Evolutionary conservation across 176 grass and related monocot species (phyloP), one percentile per base, ranked within the genome.

Genomic region (Panicum miliaceum): DNA sequence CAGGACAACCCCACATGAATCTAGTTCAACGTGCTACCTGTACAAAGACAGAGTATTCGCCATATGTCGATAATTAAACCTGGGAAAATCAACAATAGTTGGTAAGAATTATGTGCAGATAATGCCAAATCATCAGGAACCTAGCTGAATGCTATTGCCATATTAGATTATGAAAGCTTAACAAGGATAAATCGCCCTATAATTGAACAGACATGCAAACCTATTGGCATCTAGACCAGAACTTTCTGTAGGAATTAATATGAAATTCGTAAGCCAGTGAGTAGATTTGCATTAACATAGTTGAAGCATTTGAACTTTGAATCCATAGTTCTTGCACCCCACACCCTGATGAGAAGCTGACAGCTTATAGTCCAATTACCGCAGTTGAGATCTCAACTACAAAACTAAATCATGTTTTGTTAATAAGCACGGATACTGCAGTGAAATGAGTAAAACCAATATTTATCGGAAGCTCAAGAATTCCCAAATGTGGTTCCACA

Each of bases 41-140:
- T 99, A 99, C 26, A 99, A 68, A 62, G 93, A 99, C 27, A 99
- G 82, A 42, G 93, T 96, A 43, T 99, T 99, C 14, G 93, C 96
- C 96, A 99, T 99, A 81, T 99, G 96, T 12, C 96, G 82, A 76
- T 99, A 99, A 92, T 96, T 99, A 83, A 99, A 99, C 96, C 96
- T 99, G 84, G 10, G 8, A 88, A 38, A 34, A 76, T 79, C 40
- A 53, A 13, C 11, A 41, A 75, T 34, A 68, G 78, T 47, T 18
- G 35, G 34, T 71, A 73, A 77, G 26, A 20, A 45, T 71, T 43
- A 86, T 47, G 53, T 27, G 1, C 14, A 59, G 7, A 74, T n/a
- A 73, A 73, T 47, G 20, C 36, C 20, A 84, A 88, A 73, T 38
- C 50, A 84, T 58, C 48, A 66, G n/a, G 16, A 43, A 80, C 38